Evolutionary conservation across 2,329 filamentous ascomycete genomes (phyloP), one percentile per base, ranked within the genome.

Genomic region (Beauveria asiatica): DNA sequence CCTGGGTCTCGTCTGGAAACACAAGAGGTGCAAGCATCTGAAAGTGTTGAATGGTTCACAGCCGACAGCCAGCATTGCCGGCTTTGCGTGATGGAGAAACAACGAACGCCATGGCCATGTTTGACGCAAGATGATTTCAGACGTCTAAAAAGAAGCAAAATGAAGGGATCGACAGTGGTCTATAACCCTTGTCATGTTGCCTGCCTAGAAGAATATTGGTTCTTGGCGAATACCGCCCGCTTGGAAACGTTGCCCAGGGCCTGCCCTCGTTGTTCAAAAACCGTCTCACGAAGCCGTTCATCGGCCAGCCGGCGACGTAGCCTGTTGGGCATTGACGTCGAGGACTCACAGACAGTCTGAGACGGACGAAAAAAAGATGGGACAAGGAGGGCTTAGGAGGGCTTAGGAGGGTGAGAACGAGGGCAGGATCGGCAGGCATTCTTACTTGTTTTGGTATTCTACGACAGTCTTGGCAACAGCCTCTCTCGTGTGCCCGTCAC

Each of bases 91-190:
- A 41, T 49, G 17, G 55, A 57, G 55, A 57, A 42, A 57, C 45
- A 42, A 23, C 55, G 55, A 42, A 23, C 55, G 55, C 45, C 45
- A 57, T 13, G 13, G 23, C 19, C 55, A 49, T 57, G 55, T 50
- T 49, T 57, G 55, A 57, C 45, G 44, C 55, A 57, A 19, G 19
- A 57, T 11, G 25, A 57, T 17, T 8, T 17, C 17, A 13, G 50
- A 33, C 9, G 1, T 16, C 23, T 23, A 23, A 2, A 27, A 25
- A 49, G 30, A 33, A 13, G 11, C n/a, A 23, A 44, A 50, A 58
- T 39, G 23, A 27, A 51, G 4, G 21, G 11, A 41, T 49, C 25
- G 45, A n/a, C 19, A 33, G 30, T 37, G 33, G 33, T 37, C 33
- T 6, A 37, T 13, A 16, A 37, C 11, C 33, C 33, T 13, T 37